phyloP scores from a whole-genome alignment of 495 filamentous ascomycete genomes.

The Staphylotrichum longicolle region DNA sequence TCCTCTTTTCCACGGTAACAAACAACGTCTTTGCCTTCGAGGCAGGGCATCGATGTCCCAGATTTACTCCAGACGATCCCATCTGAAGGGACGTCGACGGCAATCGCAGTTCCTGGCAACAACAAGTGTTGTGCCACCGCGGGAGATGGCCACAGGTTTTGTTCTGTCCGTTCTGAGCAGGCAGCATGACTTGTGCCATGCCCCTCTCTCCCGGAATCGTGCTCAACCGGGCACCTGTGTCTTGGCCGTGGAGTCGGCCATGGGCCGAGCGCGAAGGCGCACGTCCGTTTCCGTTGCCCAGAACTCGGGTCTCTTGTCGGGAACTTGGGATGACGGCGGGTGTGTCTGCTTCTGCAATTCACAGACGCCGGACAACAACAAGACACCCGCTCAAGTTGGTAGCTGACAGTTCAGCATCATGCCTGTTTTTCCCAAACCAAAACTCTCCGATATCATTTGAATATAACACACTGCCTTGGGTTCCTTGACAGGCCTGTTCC shows the following conservation, averaged over 20 bases:
- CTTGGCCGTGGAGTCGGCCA: slow-evolving; percentile 19
- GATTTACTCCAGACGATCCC: slow-evolving; percentile 1
- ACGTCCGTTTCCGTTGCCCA: slow-evolving; percentile 32
- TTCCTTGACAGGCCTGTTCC: background rate
- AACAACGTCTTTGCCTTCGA: background rate
- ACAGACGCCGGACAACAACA: background rate
- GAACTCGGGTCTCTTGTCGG: slow-evolving; percentile 10
- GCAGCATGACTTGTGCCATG: slow-evolving; percentile 33
- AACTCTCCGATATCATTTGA: background rate
- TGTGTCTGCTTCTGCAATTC: slow-evolving; percentile 4
- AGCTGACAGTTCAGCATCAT: background rate
- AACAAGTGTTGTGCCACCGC: slow-evolving; percentile 5
- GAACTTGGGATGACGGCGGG: slow-evolving; percentile 18
- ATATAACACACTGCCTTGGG: background rate
- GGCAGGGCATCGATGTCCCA: background rate
- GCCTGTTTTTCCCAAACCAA: background rate
- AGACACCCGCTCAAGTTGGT: background rate
- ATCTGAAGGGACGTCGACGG: slow-evolving; percentile 8
- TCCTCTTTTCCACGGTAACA: background rate
- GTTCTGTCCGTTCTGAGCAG: slow-evolving; percentile 18
- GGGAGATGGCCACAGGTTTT: slow-evolving; percentile 18
- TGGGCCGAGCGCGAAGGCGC: slow-evolving; percentile 39
- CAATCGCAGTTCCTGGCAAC: slow-evolving; percentile 1
- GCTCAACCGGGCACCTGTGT: slow-evolving; percentile 29
- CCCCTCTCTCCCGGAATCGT: slow-evolving; percentile 29